Evolutionary conservation across 2,329 filamentous ascomycete genomes (phyloP).

Genomic region (Phialophora tarda): DNA sequence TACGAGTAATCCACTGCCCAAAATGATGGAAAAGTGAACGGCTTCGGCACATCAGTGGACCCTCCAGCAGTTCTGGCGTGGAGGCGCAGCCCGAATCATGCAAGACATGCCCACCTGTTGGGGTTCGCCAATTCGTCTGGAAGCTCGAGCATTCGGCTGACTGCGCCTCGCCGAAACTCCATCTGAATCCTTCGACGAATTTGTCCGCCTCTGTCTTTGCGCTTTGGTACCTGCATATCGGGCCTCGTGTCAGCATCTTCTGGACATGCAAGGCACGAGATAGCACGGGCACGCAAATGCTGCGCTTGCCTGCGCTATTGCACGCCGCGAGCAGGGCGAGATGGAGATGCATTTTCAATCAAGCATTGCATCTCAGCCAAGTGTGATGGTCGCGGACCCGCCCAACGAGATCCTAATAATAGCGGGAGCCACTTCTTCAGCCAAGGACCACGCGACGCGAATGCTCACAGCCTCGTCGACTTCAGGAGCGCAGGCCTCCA

Average conservation of each 20-base stretch:
- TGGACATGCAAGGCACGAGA: conserved; percentile 10
- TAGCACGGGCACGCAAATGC: not conserved
- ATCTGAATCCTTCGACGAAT: not conserved
- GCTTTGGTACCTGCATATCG: conserved; percentile 12
- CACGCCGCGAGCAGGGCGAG: not conserved
- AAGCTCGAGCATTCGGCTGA: conserved; percentile 5
- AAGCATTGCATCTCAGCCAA: not conserved
- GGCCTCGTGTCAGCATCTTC: conserved; percentile 6
- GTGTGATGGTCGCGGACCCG: not conserved
- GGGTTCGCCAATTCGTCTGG: conserved; percentile 8
- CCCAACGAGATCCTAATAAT: conserved; percentile 13
- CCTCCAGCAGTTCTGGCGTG: not conserved
- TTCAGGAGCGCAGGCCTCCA: not conserved
- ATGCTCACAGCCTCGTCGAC: not conserved
- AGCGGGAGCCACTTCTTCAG: conserved; percentile 5
- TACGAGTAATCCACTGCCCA: conserved; percentile 1
- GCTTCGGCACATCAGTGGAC: conserved; percentile 15
- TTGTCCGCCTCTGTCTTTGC: not conserved
- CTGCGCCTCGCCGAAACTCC: conserved; percentile 24
- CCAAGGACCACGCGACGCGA: not conserved
- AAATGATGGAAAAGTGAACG: not conserved
- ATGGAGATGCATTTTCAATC: not conserved
- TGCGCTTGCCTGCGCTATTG: not conserved
- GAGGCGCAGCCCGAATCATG: conserved; percentile 17
- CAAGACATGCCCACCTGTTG: conserved; percentile 6